Evolutionary conservation across 441 rosid species (phyloP), one percentile per base, ranked within the genome.

Genomic region (Iberis amara): DNA sequence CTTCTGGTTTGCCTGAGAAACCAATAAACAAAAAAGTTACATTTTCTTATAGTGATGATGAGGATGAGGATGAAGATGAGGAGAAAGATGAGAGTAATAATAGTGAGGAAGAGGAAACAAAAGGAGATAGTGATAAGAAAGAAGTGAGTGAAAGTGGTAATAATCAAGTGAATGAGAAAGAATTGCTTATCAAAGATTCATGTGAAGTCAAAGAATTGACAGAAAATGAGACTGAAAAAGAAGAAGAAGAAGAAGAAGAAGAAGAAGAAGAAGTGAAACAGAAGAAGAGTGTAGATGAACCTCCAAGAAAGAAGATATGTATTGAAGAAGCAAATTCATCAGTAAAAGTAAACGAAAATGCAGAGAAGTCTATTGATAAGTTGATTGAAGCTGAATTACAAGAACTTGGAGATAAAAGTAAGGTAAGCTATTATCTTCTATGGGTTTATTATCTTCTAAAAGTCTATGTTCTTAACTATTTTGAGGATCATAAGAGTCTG

Each of bases 351-450:
- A 68, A 41, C 27, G 75, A 56, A 28, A 74, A 69, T 51, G 71
- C 55, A 10, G 90, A 70, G 74, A 81, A 74, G 68, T 86, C 96
- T 2, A 67, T 92, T 70, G 98, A 92, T 76, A 75, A 75, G 76
- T 83, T 92, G 33, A 92, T 92, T 53, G 96, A 88, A 61, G 98
- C 79, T 54, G 98, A 92, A 59, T 81, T 92, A 8, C 65, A 72
- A 68, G 98, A 88, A 71, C 86, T 92, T 35, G 87, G 94, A 32
- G 98, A 92, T 62, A 88, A 82, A 75, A 92, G 65, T 66, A 88
- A 92, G 96, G 75, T 57, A 50, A 24, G 42, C 50, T 48, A n/a
- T 5, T 24, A 24, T 24, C 2, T 24, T n/a, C 27, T 24, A 24
- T 24, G 27, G 27, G 27, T 24, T 2, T 2, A 24, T 24, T 2